phyloP scores from a whole-genome alignment of 257 asterid genomes.

The Petrea volubilis region DNA sequence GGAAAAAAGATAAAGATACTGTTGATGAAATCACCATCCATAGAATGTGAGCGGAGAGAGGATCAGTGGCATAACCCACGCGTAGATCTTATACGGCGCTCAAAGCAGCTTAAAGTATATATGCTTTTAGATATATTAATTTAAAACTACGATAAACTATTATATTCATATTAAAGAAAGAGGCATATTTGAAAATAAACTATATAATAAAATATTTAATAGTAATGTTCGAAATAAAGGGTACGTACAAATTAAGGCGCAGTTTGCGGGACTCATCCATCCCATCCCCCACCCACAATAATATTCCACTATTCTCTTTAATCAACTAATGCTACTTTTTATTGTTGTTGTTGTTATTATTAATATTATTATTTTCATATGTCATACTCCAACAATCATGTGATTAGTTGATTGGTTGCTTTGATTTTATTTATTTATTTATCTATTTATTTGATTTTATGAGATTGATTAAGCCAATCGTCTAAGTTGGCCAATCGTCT shows the following conservation, averaged over 20 bases:
- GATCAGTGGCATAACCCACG: slow-evolving; percentile 27
- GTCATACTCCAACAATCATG: background rate
- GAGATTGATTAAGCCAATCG: background rate
- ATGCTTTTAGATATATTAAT: background rate
- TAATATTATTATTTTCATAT: too few relatives aligned
- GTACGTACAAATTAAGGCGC: slow-evolving; percentile 23
- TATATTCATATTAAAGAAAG: too few relatives aligned
- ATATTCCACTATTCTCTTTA: background rate
- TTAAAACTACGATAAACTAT: too few relatives aligned
- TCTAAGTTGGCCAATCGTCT: background rate
- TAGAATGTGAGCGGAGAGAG: slow-evolving; percentile 12
- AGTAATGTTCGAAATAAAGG: slow-evolving; percentile 20
- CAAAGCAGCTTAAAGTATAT: slow-evolving; percentile 17
- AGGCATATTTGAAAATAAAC: background rate
- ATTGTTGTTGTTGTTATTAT: too few relatives aligned
- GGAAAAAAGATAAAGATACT: background rate
- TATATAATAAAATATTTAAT: background rate
- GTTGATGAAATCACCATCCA: slow-evolving; percentile 6
- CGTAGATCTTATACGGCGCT: slow-evolving; percentile 28
- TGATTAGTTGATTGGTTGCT: background rate
- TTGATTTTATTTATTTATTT: too few relatives aligned
- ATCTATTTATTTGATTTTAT: too few relatives aligned
- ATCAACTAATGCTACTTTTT: too few relatives aligned
- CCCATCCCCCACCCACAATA: background rate
- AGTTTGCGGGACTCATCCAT: slow-evolving; percentile 17